Conservation (phyloP, 192 early-diverging fungal species). For the Umbelopsis sp. region DNA sequence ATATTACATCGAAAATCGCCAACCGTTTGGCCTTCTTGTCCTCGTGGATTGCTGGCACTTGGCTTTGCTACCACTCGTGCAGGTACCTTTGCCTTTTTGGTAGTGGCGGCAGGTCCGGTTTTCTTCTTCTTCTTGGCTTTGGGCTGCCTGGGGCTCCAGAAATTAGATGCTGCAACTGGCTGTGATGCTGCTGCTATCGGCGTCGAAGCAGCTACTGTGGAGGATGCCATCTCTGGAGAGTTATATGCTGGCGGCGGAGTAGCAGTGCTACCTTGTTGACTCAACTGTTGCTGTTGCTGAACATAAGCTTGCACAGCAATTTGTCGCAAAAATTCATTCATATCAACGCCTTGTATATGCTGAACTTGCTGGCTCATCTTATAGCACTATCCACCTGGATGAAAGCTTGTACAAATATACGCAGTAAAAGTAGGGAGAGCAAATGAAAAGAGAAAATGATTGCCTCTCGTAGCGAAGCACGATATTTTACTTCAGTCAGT, state of each 20-base stretch:
- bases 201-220: neutral
- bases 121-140: neutral
- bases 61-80: conserved; percentile 1
- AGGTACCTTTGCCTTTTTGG: conserved; percentile 8
- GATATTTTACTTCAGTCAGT: neutral
- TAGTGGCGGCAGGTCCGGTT: neutral
- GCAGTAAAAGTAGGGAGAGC: neutral
- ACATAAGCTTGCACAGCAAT: neutral
- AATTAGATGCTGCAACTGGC: neutral
- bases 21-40: conserved; percentile 10
- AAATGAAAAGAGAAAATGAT: neutral
- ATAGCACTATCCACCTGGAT: neutral
- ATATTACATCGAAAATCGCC: conserved; percentile 13
- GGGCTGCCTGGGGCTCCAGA: conserved; percentile 4
- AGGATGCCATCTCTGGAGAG: neutral
- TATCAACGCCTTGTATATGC: conserved; percentile 1
- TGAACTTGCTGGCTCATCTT: conserved; percentile 2
- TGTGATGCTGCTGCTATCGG: neutral
- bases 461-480: neutral
- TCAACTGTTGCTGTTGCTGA: neutral
- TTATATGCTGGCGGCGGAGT: conserved; percentile 10
- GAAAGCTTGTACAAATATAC: neutral
- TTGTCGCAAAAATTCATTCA: neutral
- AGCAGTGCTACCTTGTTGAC: neutral
- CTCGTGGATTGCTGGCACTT: conserved; percentile 4